Evolutionary conservation across 352 stramenopile genomes (phyloP).

Genomic region (Globisporangium perplexum): DNA sequence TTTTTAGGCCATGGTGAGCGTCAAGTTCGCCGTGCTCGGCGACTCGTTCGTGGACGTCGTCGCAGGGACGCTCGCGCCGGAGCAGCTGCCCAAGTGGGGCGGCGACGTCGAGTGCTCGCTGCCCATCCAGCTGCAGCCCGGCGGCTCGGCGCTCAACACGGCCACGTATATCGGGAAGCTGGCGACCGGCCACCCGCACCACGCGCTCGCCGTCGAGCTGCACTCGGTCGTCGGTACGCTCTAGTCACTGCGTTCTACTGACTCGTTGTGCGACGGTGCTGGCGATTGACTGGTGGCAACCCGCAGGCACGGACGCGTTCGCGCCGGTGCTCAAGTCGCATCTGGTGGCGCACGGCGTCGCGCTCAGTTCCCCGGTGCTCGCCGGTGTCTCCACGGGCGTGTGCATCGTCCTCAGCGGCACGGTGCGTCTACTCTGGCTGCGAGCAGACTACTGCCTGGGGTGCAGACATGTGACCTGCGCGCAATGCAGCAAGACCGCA

Average conservation of each 20-base stretch:
- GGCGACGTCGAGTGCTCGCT: conserved; percentile 63
- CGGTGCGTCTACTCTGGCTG: conserved; percentile 16
- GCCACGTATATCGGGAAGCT: conserved; percentile 73
- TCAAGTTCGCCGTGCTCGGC: conserved; percentile 51
- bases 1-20: conserved; percentile 30
- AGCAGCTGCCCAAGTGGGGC: conserved; percentile 74
- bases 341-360: conserved; percentile 27
- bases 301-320: conserved; percentile 40
- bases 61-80: conserved; percentile 49
- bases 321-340: conserved; percentile 41
- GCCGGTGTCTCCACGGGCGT: conserved; percentile 48
- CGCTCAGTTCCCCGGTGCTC: conserved; percentile 38
- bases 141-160: conserved; percentile 81
- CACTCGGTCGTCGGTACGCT: conserved; percentile 49
- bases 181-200: conserved; percentile 15
- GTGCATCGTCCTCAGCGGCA: conserved; percentile 74
- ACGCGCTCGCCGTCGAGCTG: conserved; percentile 36
- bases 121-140: conserved; percentile 70
- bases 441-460: not conserved
- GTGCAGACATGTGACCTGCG: not conserved
- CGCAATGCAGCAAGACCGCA: conserved; percentile 52
- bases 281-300: not conserved
- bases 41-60: conserved; percentile 80
- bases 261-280: not conserved
- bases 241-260: not conserved